These are phyloP conservation scores for Phaeoacremonium minimum DNA, from an alignment of 2,329 filamentous ascomycete species.

Conservation along the genomic window DNA sequence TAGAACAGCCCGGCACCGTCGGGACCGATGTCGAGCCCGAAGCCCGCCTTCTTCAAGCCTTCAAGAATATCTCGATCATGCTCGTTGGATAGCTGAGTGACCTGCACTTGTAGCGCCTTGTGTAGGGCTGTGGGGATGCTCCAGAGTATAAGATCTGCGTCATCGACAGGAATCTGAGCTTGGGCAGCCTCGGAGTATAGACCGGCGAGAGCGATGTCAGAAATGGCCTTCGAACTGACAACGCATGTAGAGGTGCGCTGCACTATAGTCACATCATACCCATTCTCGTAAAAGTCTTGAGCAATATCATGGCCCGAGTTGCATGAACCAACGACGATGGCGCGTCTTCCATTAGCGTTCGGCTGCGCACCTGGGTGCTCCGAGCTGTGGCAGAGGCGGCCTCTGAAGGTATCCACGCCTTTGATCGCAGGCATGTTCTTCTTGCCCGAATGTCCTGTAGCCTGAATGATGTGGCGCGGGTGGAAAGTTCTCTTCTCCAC, in stretches of 20 bases:
- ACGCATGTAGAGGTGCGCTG: slow-evolving; percentile 65
- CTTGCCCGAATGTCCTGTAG: slow-evolving; percentile 49
- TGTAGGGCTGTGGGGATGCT: slow-evolving; percentile 54
- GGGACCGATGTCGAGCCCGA: slow-evolving; percentile 55
- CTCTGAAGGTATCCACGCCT: slow-evolving; percentile 49
- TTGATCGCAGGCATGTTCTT: slow-evolving; percentile 23
- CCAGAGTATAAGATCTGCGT: slow-evolving; percentile 59
- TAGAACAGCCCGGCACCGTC: slow-evolving; percentile 52
- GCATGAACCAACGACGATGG: slow-evolving; percentile 62
- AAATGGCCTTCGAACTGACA: slow-evolving; percentile 48
- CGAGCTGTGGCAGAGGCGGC: slow-evolving; percentile 57
- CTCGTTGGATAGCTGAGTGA: too few species aligned
- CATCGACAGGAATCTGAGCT: slow-evolving; percentile 58
- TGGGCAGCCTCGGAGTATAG: slow-evolving; percentile 49
- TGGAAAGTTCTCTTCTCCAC: slow-evolving; percentile 47
- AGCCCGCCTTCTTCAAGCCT: slow-evolving; percentile 51
- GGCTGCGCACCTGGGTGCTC: slow-evolving; percentile 50
- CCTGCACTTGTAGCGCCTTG: slow-evolving; percentile 59
- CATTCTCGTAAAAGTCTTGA: slow-evolving; percentile 63
- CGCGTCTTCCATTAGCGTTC: slow-evolving; percentile 48
- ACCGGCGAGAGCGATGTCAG: slow-evolving; percentile 47
- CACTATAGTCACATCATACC: slow-evolving; percentile 64
- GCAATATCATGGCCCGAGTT: slow-evolving; percentile 68
- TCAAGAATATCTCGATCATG: too few species aligned
- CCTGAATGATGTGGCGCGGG: slow-evolving; percentile 46